Evolutionary conservation across 108 stramenopile species (phyloP), one percentile per base, ranked within the genome.

Genomic region (Nitzschia putrida): DNA sequence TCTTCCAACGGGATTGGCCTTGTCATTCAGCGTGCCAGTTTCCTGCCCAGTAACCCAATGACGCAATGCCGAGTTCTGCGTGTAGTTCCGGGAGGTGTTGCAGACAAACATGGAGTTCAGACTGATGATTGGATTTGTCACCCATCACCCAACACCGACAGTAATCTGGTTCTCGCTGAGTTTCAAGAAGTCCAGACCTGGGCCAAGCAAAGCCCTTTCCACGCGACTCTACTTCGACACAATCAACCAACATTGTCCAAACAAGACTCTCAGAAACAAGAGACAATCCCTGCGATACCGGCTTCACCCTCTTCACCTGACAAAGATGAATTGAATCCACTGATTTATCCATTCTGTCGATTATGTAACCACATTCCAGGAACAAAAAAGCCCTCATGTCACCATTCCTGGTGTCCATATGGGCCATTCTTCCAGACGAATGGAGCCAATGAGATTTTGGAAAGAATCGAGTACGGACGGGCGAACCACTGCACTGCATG

Each of bases 371-470:
- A 72, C 58, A 14, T 38, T 21, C n/a, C n/a, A 49, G 47, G 47
- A 49, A 49, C 14, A 1, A 57, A 16, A 26, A 43, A 25, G 25
- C 64, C 60, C 9, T 39, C 52, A 38, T 41, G 59, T 21, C 85
- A 85, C 71, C 85, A 85, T 69, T 54, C 78, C 0, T 74, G 73
- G 75, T 85, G 85, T 50, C 69, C 74, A 4, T 20, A 51, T 12
- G 53, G 73, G 43, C 59, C 69, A 22, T 57, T 67, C 7, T 77
- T 71, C 57, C 38, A 64, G 21, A 64, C 61, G 7, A 67, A 67
- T 26, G 76, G 66, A 38, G 81, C 77, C 2, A 38, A 74, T 11
- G 60, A 79, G 8, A 45, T 76, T 43, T 44, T 82, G 14, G 58
- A 71, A 7, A 72, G 76, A 6, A 69, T 85, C 18, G 21, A 54